Evolutionary conservation across 371 early-diverging fungal species (phyloP).

Genomic region (Funneliformis caledonium): DNA sequence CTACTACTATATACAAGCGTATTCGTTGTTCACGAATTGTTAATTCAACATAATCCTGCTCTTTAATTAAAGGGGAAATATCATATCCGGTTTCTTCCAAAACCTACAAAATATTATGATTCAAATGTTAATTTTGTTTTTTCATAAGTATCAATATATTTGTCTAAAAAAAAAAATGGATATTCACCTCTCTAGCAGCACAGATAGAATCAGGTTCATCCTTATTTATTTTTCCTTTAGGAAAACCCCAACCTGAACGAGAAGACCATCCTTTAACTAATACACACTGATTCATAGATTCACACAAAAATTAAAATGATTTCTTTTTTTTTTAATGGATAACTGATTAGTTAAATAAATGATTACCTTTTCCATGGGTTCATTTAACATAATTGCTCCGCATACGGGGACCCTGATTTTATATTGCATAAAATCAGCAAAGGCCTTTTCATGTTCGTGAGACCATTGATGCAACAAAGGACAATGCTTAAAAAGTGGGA

Average conservation of each 20-base stretch:
- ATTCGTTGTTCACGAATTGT: slow-evolving; percentile 88
- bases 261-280: slow-evolving; percentile 93
- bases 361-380: slow-evolving; percentile 78
- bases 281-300: slow-evolving; percentile 56
- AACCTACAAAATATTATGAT: slow-evolving; percentile 57
- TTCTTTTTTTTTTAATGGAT: neutral
- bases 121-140: neutral
- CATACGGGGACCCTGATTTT: slow-evolving; percentile 98
- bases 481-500: slow-evolving; percentile 80
- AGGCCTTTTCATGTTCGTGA: slow-evolving; percentile 85
- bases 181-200: slow-evolving; percentile 89
- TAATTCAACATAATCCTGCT: slow-evolving; percentile 79
- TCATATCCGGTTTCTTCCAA: slow-evolving; percentile 98
- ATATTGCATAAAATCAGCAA: slow-evolving; percentile 92
- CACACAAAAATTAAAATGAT: neutral
- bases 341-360: neutral
- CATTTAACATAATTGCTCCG: slow-evolving; percentile 97
- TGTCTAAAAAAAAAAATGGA: slow-evolving; percentile 33
- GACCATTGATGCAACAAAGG: slow-evolving; percentile 89
- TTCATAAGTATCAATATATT: neutral
- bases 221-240: slow-evolving; percentile 99
- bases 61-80: slow-evolving; percentile 72
- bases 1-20: slow-evolving; percentile 89
- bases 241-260: slow-evolving; percentile 94
- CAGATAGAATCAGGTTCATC: slow-evolving; percentile 92